These are phyloP conservation scores for Boletus bicolor DNA, from an alignment of 768 basidiomycete species.

Conservation along the genomic window DNA sequence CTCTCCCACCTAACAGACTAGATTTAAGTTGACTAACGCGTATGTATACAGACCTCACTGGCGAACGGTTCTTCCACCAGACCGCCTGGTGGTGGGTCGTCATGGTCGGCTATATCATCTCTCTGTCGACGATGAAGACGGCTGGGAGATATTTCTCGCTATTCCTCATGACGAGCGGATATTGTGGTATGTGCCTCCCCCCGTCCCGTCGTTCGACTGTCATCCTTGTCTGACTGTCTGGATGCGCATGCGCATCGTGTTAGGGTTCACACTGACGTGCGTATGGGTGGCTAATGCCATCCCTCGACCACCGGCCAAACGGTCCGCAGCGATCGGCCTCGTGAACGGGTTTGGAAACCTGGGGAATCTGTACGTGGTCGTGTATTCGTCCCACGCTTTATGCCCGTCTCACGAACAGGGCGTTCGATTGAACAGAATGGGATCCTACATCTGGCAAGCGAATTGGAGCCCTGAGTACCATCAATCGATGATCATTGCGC, in stretches of 20 bases:
- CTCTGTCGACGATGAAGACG: slow-evolving; percentile 49
- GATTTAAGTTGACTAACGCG: not conserved
- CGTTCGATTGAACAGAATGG: slow-evolving; percentile 39
- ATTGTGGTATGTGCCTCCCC: slow-evolving; percentile 32
- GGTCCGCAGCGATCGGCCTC: slow-evolving; percentile 54
- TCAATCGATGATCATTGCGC: slow-evolving; percentile 55
- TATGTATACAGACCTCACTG: slow-evolving; percentile 44
- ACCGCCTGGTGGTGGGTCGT: slow-evolving; percentile 56
- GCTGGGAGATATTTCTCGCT: slow-evolving; percentile 57
- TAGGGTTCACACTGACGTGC: slow-evolving; percentile 43
- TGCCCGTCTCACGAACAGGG: not conserved
- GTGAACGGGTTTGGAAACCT: slow-evolving; percentile 60
- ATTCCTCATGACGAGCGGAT: slow-evolving; percentile 63
- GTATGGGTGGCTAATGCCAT: slow-evolving; percentile 65
- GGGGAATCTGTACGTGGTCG: slow-evolving; percentile 49
- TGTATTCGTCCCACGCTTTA: not conserved
- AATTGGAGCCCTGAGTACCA: slow-evolving; percentile 61
- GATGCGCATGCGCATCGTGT: too few species aligned
- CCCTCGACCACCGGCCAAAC: slow-evolving; percentile 57
- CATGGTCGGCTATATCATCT: slow-evolving; percentile 60
- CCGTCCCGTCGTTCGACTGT: not conserved
- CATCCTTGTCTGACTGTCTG: not conserved
- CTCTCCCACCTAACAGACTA: not conserved
- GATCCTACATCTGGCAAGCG: slow-evolving; percentile 60
- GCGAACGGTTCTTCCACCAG: slow-evolving; percentile 65